These are phyloP conservation scores for Nicotiana noctiflora DNA, from an alignment of 257 asterid genomes.

Conservation along the genomic window DNA sequence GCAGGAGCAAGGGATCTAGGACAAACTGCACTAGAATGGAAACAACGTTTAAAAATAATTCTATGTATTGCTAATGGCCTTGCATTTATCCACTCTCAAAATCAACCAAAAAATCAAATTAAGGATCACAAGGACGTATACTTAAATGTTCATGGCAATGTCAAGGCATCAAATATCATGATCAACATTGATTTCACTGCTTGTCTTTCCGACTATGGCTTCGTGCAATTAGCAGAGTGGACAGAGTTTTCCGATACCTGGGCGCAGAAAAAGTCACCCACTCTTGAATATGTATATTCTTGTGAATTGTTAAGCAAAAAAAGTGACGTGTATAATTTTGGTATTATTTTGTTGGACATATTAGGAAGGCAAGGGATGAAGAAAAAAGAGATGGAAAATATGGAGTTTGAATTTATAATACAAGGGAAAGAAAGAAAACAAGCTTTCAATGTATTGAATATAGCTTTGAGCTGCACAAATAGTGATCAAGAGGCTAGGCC, in stretches of 20 bases:
- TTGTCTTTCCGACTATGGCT: constrained; percentile 41
- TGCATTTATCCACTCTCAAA: constrained; percentile 41
- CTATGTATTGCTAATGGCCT: constrained; percentile 36
- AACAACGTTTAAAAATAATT: constrained; percentile 31
- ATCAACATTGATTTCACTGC: constrained; percentile 44
- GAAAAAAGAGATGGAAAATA: background rate
- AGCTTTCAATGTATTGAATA: constrained; percentile 18
- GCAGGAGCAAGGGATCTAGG: constrained; percentile 43
- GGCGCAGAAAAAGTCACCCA: constrained; percentile 10
- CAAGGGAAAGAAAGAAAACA: constrained; percentile 22
- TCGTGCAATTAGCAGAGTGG: constrained; percentile 35
- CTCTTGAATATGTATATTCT: background rate
- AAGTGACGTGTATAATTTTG: constrained; percentile 45
- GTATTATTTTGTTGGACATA: constrained; percentile 40
- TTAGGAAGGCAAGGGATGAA: constrained; percentile 20
- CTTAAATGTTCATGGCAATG: constrained; percentile 50
- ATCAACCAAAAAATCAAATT: constrained; percentile 21
- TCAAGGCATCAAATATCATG: constrained; percentile 49
- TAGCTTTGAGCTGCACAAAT: constrained; percentile 32
- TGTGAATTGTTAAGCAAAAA: constrained; percentile 19
- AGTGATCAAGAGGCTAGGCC: constrained; percentile 32
- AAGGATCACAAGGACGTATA: constrained; percentile 18
- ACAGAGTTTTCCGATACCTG: constrained; percentile 23
- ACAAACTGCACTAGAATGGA: constrained; percentile 46
- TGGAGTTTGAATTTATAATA: constrained; percentile 19